Evolutionary conservation across 148 eudicot genomes (phyloP).

Genomic region (Nyssa sinensis): DNA sequence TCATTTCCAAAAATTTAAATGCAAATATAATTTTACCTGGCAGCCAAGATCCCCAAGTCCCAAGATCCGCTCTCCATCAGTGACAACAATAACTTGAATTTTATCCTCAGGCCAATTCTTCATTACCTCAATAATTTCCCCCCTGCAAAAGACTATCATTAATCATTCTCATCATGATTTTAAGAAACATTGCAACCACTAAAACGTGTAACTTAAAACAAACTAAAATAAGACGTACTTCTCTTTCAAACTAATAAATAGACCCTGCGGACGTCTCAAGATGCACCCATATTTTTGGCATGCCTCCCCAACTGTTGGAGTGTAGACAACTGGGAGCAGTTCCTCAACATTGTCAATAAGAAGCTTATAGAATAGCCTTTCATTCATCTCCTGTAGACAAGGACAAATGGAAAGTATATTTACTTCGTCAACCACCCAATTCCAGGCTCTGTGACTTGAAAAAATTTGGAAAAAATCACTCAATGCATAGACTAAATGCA

Average conservation of each 20-base stretch:
- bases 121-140: constrained; percentile 80
- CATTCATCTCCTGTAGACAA: constrained; percentile 68
- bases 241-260: constrained; percentile 86
- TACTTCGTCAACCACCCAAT: background rate
- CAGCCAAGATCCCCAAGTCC: constrained; percentile 99
- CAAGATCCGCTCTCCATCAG: constrained; percentile 97
- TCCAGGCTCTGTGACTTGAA: background rate
- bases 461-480: background rate
- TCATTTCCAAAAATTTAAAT: background rate
- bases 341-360: constrained; percentile 91
- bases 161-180: background rate
- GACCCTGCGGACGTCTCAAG: constrained; percentile 84
- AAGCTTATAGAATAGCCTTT: constrained; percentile 74
- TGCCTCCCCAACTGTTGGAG: constrained; percentile 98
- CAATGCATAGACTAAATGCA: background rate
- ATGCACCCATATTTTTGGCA: constrained; percentile 91
- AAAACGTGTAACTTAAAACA: background rate
- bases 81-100: constrained; percentile 93
- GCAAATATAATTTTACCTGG: constrained; percentile 49
- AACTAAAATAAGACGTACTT: constrained; percentile 37
- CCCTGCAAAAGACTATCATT: constrained; percentile 44
- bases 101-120: constrained; percentile 94
- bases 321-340: constrained; percentile 87
- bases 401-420: background rate
- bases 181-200: constrained; percentile 8